These are phyloP conservation scores for Fragaria vesca DNA, from an alignment of 306 rosid species.

Conservation along the genomic window DNA sequence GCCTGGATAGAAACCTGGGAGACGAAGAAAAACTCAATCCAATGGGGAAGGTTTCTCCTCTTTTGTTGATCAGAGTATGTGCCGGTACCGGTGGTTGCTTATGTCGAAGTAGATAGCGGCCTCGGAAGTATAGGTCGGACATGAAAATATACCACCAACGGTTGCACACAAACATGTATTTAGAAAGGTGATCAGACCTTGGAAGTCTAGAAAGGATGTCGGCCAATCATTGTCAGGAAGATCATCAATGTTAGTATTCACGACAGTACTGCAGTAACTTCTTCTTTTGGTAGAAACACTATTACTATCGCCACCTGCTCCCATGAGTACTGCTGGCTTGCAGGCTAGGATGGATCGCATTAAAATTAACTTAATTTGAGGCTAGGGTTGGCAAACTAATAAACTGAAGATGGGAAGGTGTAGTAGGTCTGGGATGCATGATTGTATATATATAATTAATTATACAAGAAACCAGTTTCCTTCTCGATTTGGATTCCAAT, in stretches of 20 bases:
- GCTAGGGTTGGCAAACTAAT: too few relatives aligned
- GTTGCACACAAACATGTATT: not conserved
- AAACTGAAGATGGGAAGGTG: too few relatives aligned
- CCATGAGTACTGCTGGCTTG: too few relatives aligned
- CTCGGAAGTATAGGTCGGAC: not conserved
- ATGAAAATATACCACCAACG: not conserved
- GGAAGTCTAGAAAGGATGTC: not conserved
- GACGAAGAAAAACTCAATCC: not conserved
- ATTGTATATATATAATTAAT: too few relatives aligned
- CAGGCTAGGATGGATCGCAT: too few relatives aligned
- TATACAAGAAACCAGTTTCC: too few relatives aligned
- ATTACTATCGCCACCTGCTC: too few relatives aligned
- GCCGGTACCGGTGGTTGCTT: not conserved
- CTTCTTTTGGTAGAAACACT: too few relatives aligned
- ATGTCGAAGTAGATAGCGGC: not conserved
- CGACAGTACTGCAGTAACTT: not conserved
- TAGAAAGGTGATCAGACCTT: not conserved
- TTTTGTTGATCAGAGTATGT: not conserved
- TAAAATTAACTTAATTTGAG: too few relatives aligned
- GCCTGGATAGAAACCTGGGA: not conserved
- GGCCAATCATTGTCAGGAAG: not conserved
- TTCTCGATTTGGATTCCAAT: too few relatives aligned
- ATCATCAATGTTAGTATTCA: not conserved
- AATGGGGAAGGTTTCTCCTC: not conserved
- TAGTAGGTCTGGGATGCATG: too few relatives aligned